Conservation (phyloP, 2,329 filamentous ascomycete species). For the Ophiosphaerella narmari region DNA sequence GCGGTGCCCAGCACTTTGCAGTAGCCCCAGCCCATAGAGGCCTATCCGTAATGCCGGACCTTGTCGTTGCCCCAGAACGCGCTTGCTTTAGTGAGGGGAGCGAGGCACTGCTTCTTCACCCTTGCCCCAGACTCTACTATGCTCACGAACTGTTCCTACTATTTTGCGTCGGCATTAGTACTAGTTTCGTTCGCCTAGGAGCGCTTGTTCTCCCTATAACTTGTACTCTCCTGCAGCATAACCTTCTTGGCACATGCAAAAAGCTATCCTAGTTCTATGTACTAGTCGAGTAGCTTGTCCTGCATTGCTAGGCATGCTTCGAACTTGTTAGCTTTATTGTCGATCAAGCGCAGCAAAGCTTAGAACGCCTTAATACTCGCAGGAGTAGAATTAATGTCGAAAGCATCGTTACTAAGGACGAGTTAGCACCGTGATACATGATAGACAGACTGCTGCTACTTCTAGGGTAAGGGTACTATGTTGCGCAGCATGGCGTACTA, state of each 20-base stretch:
- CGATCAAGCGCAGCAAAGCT: slow-evolving; percentile 2
- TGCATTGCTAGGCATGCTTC: slow-evolving; percentile 6
- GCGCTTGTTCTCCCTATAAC: not conserved
- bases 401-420: not conserved
- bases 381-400: not conserved
- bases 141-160: slow-evolving; percentile 14
- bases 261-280: slow-evolving; percentile 4
- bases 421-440: not conserved
- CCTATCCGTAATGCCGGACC: slow-evolving; percentile 13
- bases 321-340: slow-evolving; percentile 3
- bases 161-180: slow-evolving; percentile 4
- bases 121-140: slow-evolving; percentile 4
- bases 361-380: slow-evolving; percentile 2
- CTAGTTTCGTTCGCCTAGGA: not conserved
- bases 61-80: slow-evolving; percentile 11
- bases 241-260: slow-evolving; percentile 4
- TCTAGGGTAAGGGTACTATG: too few species aligned
- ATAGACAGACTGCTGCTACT: not conserved
- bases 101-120: slow-evolving; percentile 11
- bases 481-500: too few species aligned
- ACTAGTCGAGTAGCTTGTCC: slow-evolving; percentile 2
- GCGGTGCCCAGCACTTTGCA: slow-evolving; percentile 17
- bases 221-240: slow-evolving; percentile 5
- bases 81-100: slow-evolving; percentile 15
- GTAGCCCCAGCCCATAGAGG: slow-evolving; percentile 8